A percentile compares a stretch with the other conserved stretches of the same genome.
Conservation (phyloP, 116 monocot species). For the Zostera marina region DNA sequence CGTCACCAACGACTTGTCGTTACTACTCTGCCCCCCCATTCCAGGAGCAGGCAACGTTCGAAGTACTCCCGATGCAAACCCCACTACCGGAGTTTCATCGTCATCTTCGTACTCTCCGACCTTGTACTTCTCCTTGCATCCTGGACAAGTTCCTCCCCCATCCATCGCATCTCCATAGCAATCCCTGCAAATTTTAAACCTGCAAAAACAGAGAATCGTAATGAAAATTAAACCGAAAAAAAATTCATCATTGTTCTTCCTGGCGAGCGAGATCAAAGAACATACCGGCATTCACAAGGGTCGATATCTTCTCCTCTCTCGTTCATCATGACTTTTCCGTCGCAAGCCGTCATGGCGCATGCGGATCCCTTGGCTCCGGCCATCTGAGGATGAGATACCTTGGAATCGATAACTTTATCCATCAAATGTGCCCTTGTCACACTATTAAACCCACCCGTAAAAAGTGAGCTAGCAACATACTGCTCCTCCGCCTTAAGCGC, state of each 20-base stretch:
- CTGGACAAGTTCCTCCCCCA: conserved; percentile 51
- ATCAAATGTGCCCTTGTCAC: conserved; percentile 79
- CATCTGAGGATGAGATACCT: conserved; percentile 78
- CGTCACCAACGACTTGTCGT: conserved; percentile 41
- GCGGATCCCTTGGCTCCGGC: conserved; percentile 49
- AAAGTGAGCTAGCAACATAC: conserved; percentile 83
- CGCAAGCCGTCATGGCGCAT: conserved; percentile 73
- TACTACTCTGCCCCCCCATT: conserved; percentile 17
- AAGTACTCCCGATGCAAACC: conserved; percentile 21
- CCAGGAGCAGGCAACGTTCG: conserved; percentile 44
- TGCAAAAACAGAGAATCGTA: conserved; percentile 1
- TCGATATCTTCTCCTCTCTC: conserved; percentile 67
- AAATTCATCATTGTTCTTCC: no score
- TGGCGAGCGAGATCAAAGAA: no score
- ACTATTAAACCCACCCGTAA: conserved; percentile 96
- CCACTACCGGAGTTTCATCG: conserved; percentile 5
- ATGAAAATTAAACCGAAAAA: no score
- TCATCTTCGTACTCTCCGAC: conserved; percentile 34
- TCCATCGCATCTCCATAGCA: conserved; percentile 78
- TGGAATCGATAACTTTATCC: conserved; percentile 89
- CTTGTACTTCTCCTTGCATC: conserved; percentile 84
- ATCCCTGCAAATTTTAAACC: conserved; percentile 92
- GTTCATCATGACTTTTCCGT: conserved; percentile 68
- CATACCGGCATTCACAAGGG: conserved; percentile 76
- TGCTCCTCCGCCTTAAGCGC: conserved; percentile 95